These are phyloP conservation scores for Crithidia acanthocephali DNA, from an alignment of 208 protist genomes.

Conservation along the genomic window DNA sequence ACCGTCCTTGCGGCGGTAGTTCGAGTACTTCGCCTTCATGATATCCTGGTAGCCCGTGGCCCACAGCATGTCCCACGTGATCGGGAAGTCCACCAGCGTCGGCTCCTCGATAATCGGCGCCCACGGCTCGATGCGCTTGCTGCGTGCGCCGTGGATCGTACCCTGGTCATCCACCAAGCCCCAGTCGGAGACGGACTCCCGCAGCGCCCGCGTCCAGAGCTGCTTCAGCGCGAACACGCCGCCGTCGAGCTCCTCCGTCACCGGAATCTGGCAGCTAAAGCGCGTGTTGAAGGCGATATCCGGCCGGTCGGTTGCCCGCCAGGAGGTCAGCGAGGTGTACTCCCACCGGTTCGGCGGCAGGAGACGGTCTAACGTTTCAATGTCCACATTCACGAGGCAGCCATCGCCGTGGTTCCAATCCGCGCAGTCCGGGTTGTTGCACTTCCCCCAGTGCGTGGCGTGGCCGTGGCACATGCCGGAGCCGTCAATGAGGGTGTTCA, in stretches of 20 bases:
- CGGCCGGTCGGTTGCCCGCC: constrained; percentile 76
- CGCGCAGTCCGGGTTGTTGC: constrained; percentile 89
- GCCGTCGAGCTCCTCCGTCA: constrained; percentile 88
- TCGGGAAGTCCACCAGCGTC: constrained; percentile 84
- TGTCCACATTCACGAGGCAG: constrained; percentile 91
- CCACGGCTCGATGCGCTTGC: constrained; percentile 90
- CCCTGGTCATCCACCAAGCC: constrained; percentile 78
- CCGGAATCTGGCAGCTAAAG: constrained; percentile 90
- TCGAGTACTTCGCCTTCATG: constrained; percentile 80
- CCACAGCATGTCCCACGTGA: constrained; percentile 92
- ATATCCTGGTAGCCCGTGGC: constrained; percentile 90
- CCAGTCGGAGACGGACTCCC: constrained; percentile 84
- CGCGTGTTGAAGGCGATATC: constrained; percentile 91
- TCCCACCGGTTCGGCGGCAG: constrained; percentile 88
- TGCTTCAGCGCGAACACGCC: constrained; percentile 89
- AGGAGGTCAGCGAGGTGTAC: constrained; percentile 85
- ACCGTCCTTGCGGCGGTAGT: constrained; percentile 84
- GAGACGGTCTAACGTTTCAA: constrained; percentile 87
- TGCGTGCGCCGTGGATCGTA: constrained; percentile 63
- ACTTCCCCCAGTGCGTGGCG: constrained; percentile 82
- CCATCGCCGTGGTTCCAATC: constrained; percentile 92
- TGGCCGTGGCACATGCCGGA: constrained; percentile 91
- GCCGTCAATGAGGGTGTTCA: constrained; percentile 91
- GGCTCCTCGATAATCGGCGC: constrained; percentile 90
- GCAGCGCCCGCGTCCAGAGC: constrained; percentile 78